Base-by-base conservation (phyloP, 768 basidiomycete genomes). In the Termitomyces sp. region DNA sequence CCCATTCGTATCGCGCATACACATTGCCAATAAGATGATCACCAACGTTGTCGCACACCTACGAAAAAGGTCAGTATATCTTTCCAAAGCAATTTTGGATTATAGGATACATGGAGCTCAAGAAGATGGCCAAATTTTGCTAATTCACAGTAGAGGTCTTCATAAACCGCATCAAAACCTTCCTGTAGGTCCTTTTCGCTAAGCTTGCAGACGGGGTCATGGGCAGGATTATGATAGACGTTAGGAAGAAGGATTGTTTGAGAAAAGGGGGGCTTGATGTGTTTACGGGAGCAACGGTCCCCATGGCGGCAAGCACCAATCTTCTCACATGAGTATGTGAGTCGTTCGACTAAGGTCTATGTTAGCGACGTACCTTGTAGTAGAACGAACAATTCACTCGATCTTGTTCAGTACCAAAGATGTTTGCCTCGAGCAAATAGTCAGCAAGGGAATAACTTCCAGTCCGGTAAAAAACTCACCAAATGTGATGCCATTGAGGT, bases 351-450 rank as follows among this genome's bases (percentile, higher is more conserved):
- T 53, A 39, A 24, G 44, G 15, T 55, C 45, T 51, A 31, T 44
- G 60, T 42, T 18, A 22, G n/a, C 18, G 22, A 71, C 82, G 34
- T 60, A 90, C 90, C 77, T 96, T 96, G 79, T 96, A 94, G 76
- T 97, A 98, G 78, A 99, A 98, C 1, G 95, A 98, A 70, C 96
- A 99, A 70, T 99, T 99, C 62, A 99, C 96, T 65, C 95, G 88
- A 70, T 92, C 90, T 72, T 92, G 91, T 72, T 93, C 91, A 60
- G 92, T 94, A 63, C 92, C 92, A 66, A 96, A 98, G 70, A 98
- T 98, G 61, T 95, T 94, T 60, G 94, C 94, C 87, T 95, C n/a
- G n/a, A 58, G 62, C 22, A 20, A 8, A 56, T 41, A 24, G 41
- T 48, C 46, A 41, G 36, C 12, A 34, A 51, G 37, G 18, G 37